A percentile compares a stretch with the other conserved stretches of the same genome.
These are phyloP conservation scores for Golubevia sp. DNA, from an alignment of 1,284 basidiomycete genomes.

Conservation along the genomic window DNA sequence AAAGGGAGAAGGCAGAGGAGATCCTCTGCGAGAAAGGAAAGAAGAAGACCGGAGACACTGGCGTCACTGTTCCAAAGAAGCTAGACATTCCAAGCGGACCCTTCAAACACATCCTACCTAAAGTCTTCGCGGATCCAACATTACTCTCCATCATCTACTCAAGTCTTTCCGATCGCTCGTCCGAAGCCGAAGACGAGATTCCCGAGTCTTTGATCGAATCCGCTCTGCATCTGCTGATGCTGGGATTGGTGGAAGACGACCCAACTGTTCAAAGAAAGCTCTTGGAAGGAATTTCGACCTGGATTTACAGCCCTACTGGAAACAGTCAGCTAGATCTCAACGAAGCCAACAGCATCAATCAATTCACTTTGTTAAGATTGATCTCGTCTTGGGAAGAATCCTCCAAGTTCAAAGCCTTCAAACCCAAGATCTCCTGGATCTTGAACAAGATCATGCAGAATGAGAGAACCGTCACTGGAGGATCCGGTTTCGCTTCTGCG, in stretches of 20 bases:
- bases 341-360: not conserved
- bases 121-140: too few species aligned
- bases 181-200: conserved; percentile 11
- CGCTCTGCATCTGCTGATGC: conserved; percentile 69
- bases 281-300: not conserved
- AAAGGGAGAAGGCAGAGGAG: conserved; percentile 88
- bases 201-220: conserved; percentile 85
- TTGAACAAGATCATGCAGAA: conserved; percentile 25
- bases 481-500: not conserved
- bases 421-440: conserved; percentile 38
- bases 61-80: conserved; percentile 2
- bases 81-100: conserved; percentile 72
- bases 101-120: conserved; percentile 68
- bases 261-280: not conserved
- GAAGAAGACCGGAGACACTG: conserved; percentile 69
- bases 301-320: not conserved
- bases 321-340: not conserved
- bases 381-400: conserved; percentile 28
- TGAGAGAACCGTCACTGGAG: not conserved
- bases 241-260: conserved; percentile 22
- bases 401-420: conserved; percentile 36
- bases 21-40: conserved; percentile 74
- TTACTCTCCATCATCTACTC: conserved; percentile 65
- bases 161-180: conserved; percentile 69
- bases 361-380: conserved; percentile 25